Base-by-base conservation (phyloP, 208 protist species). In the Acanthamoeba healyi region DNA sequence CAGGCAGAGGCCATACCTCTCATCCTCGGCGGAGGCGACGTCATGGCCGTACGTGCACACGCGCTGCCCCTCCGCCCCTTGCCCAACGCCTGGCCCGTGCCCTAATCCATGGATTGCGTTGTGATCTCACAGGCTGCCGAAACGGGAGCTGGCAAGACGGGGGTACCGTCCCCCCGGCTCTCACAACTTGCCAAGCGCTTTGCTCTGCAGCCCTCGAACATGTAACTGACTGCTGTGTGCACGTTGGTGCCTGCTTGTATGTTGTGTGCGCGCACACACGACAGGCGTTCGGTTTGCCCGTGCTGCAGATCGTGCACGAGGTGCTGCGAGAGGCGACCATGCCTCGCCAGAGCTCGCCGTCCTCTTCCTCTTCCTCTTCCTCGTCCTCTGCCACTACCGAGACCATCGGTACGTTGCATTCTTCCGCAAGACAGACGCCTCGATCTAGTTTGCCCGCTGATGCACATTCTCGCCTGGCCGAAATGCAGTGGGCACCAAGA, bases 91-190 rank as follows among this genome's bases (percentile, higher is more conserved):
- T 32, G 26, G 56, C 12, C 67, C 0, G 9, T 1, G 44, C 49
- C 7, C 49, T n/a, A n/a, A n/a, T n/a, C n/a, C n/a, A n/a, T n/a
- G n/a, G n/a, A 87, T 87, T 65, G n/a, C 49, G 12, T 0, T 90
- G 17, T n/a, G 46, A 29, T 86, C 32, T 0, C 29, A 15, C 54
- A 94, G 95, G 94, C 96, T 10, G 96, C 96, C 29, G 96, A 97
- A 67, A 97, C 96, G n/a, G 96, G 96, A 4, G 95, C 87, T 91
- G 96, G 96, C 63, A 97, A 97, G 89, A 97, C 96, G 44, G 96
- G 96, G 24, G 94, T 94, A 87, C 54, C 26, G 15, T 15, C 9
- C 10, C 4, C 36, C 65, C 15, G 22, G 65, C 65, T 29, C 65
- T n/a, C 65, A 17, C 65, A 26, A n/a, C n/a, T 26, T 26, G 2